Conservation (phyloP, 176 grass and related monocot genomes). For the Tuctoria greenei region DNA sequence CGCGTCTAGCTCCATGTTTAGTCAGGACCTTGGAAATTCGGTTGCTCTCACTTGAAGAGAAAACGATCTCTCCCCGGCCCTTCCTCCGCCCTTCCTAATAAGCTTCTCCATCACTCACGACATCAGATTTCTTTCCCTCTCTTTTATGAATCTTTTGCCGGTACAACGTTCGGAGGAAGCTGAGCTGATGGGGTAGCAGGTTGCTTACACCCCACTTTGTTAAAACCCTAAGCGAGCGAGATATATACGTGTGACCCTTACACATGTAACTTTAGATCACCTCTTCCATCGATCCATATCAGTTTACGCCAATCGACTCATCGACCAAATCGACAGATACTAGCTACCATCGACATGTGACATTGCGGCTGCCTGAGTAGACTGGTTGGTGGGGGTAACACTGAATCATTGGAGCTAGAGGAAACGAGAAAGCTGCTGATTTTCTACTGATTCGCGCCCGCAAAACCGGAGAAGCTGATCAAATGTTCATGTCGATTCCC, state of each 20-base stretch:
- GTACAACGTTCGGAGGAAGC: neutral
- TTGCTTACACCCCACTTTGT: constrained; percentile 62
- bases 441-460: neutral
- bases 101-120: constrained; percentile 13
- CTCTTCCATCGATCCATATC: constrained; percentile 10
- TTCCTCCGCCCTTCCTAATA: neutral
- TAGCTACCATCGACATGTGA: constrained; percentile 35
- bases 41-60: constrained; percentile 58
- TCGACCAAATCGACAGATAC: constrained; percentile 21
- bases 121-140: neutral
- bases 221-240: constrained; percentile 45
- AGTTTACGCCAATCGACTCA: constrained; percentile 4
- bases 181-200: neutral
- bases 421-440: neutral
- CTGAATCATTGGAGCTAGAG: neutral
- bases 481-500: constrained; percentile 18
- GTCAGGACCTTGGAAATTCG: constrained; percentile 15
- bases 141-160: constrained; percentile 5
- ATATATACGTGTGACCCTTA: neutral
- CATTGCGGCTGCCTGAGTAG: constrained; percentile 34
- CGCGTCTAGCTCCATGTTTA: constrained; percentile 25
- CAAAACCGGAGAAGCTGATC: constrained; percentile 10
- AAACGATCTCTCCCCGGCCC: constrained; percentile 44
- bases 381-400: constrained; percentile 46
- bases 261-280: constrained; percentile 37